These are phyloP conservation scores for Plasmodium gallinaceum DNA, from an alignment of 169 alveolate genomes.

Conservation along the genomic window DNA sequence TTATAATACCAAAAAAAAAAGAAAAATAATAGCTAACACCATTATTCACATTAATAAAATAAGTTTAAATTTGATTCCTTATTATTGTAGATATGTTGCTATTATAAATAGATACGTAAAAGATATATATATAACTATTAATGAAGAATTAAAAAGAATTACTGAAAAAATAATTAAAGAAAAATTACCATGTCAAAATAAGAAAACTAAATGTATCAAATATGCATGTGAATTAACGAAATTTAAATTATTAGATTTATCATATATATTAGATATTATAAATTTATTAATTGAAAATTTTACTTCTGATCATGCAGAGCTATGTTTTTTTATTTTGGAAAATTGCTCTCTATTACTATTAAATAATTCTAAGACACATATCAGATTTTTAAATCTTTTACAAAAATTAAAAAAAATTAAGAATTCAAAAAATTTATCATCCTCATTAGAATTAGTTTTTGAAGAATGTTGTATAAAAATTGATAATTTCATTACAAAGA, in stretches of 20 bases:
- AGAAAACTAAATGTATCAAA: constrained; percentile 53
- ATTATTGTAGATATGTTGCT: constrained; percentile 56
- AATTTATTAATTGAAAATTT: constrained; percentile 51
- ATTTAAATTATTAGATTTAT: constrained; percentile 49
- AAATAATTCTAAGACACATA: constrained; percentile 61
- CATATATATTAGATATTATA: constrained; percentile 43
- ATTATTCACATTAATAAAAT: constrained; percentile 30
- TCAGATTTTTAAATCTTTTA: constrained; percentile 53
- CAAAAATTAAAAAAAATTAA: constrained; percentile 59
- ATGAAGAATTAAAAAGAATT: constrained; percentile 47
- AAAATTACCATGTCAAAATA: constrained; percentile 57
- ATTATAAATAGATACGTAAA: constrained; percentile 47
- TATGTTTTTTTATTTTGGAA: constrained; percentile 43
- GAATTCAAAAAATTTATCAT: constrained; percentile 36
- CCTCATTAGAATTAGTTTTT: constrained; percentile 24
- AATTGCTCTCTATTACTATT: constrained; percentile 26
- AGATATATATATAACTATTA: constrained; percentile 12
- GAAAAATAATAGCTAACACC: constrained; percentile 40
- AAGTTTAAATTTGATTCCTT: constrained; percentile 28
- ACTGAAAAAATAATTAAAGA: constrained; percentile 47
- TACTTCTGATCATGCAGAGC: constrained; percentile 62
- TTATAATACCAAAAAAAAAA: constrained; percentile 57
- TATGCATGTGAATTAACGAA: constrained; percentile 51
- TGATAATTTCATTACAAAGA: constrained; percentile 22
- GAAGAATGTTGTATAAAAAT: constrained; percentile 62